Evolutionary conservation across 805 yeast genomes (phyloP).

Genomic region (Kluyveromyces aestuarii): DNA sequence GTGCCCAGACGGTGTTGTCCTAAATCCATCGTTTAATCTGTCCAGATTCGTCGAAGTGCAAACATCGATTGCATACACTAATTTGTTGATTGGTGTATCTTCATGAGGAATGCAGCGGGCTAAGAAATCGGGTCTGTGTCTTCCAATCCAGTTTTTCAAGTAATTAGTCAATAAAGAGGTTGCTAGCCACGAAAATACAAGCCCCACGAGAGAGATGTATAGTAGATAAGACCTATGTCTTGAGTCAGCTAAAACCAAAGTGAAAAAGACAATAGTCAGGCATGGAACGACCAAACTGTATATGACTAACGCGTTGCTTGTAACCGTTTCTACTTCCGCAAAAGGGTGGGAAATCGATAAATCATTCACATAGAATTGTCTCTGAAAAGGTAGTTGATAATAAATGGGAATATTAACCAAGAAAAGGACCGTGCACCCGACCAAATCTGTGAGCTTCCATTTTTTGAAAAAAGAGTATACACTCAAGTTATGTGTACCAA

Average conservation of each 20-base stretch:
- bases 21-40: conserved; percentile 56
- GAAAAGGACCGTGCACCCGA: conserved; percentile 25
- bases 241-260: conserved; percentile 31
- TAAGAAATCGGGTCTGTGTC: conserved; percentile 87
- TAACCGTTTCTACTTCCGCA: conserved; percentile 65
- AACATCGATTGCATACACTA: conserved; percentile 55
- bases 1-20: conserved; percentile 81
- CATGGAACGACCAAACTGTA: conserved; percentile 46
- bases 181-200: conserved; percentile 47
- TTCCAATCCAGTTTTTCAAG: conserved; percentile 75
- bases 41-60: conserved; percentile 45
- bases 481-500: conserved; percentile 13
- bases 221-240: conserved; percentile 50
- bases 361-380: conserved; percentile 73
- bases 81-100: conserved; percentile 44
- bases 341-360: conserved; percentile 72
- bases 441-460: conserved; percentile 33
- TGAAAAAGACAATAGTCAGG: conserved; percentile 27
- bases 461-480: conserved; percentile 20
- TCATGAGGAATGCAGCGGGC: conserved; percentile 69
- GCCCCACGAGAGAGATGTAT: conserved; percentile 59
- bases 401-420: conserved; percentile 28
- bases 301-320: conserved; percentile 43
- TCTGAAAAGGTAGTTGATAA: conserved; percentile 51
- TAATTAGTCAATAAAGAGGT: conserved; percentile 61